Evolutionary conservation across 805 yeast genomes (phyloP), one percentile per base, ranked within the genome.

Genomic region (Blastobotrys robertii): DNA sequence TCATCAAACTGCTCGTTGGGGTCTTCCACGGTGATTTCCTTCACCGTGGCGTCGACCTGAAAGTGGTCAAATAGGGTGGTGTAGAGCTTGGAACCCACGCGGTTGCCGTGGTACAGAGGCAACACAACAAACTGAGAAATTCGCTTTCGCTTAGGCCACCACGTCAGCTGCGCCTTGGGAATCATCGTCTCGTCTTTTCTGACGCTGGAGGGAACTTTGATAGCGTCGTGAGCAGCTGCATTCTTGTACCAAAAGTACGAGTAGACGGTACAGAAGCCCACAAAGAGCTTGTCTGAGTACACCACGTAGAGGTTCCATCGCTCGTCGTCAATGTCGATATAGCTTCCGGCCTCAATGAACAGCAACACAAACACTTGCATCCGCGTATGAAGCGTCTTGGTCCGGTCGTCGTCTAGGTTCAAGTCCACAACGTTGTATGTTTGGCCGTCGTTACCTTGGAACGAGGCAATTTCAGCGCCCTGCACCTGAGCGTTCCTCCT

Each of bases 1-100:
- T 84, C 94, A 57, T 92, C 98, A 63, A 92, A 90, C 30, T 77
- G 76, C 57, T 87, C 96, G 56, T 82, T 84, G 2, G 97, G 97
- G 59, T 92, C 98, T 59, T 92, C 97, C 3, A 92, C 86, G 0
- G 90, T 85, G 33, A 92, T 72, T 53, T 88, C 94, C 30, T 65
- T 62, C 16, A 87, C 76, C 1, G 55, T 46, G 0, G 58, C 54
- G 49, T 84, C 82, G 0, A 55, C 50, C 2, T 68, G 51, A 83
- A 94, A 86, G 37, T 59, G 48, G 2, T 69, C 65, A 43, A 74
- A 69, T 6, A 92, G 61, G 0, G 70, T 47, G 8, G 68, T 63
- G 58, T 90, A 90, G 25, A 90, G 62, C 12, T 63, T 59, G 0
- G 49, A 45, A 2, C 98, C 98, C 42, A 85, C 77, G 0, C 79